phyloP scores from a whole-genome alignment of 192 early-diverging fungal genomes.

The Gonapodya sp. region DNA sequence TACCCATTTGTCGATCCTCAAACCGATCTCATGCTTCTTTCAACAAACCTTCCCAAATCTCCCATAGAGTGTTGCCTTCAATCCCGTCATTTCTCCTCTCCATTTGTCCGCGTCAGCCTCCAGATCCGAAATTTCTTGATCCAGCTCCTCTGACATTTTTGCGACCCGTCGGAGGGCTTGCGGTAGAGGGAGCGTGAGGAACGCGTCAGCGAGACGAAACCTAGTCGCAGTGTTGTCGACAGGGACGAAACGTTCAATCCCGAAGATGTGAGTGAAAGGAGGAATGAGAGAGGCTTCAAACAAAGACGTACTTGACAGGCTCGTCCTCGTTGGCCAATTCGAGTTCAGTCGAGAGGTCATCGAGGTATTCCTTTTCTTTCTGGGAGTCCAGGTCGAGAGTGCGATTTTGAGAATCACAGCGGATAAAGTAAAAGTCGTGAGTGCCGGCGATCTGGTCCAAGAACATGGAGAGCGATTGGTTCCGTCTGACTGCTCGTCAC shows the following conservation, averaged over 20 bases:
- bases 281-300: background rate
- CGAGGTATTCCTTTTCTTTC: constrained; percentile 86
- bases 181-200: constrained; percentile 64
- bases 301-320: constrained; percentile 47
- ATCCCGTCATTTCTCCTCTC: constrained; percentile 65
- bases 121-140: constrained; percentile 47
- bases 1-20: too few relatives aligned
- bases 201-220: constrained; percentile 65
- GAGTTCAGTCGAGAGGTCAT: constrained; percentile 84
- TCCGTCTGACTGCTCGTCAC: too few relatives aligned
- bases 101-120: constrained; percentile 52
- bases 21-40: too few relatives aligned
- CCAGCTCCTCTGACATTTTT: constrained; percentile 48
- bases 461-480: too few relatives aligned
- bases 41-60: constrained; percentile 67
- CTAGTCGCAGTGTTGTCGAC: background rate
- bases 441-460: constrained; percentile 17
- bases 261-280: background rate
- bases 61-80: constrained; percentile 79
- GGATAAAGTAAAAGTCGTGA: background rate
- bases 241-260: constrained; percentile 8
- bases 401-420: background rate
- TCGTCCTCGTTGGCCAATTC: constrained; percentile 91
- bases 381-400: too few relatives aligned
- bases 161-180: constrained; percentile 62